Evolutionary conservation across 345 rosid genomes (phyloP).

Genomic region (Barbarea vulgaris): DNA sequence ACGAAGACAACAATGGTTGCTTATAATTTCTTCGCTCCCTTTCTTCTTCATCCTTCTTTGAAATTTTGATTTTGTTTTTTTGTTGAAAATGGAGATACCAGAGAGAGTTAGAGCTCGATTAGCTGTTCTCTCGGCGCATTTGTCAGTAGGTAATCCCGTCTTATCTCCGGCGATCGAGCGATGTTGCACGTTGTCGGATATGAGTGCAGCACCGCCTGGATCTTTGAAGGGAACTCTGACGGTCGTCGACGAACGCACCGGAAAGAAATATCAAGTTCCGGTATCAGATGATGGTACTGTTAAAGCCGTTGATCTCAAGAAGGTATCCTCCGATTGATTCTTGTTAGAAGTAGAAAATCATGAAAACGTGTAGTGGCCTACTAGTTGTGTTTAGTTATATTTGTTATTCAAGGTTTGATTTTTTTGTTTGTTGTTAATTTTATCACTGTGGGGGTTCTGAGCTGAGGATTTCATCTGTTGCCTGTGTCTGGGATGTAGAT

Average conservation of each 20-base stretch:
- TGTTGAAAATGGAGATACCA: slow-evolving; percentile 34
- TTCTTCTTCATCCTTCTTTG: slow-evolving; percentile 15
- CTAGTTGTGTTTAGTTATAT: not conserved
- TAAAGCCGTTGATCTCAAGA: slow-evolving; percentile 80
- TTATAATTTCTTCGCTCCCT: slow-evolving; percentile 2
- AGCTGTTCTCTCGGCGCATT: slow-evolving; percentile 73
- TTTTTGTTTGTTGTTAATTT: not conserved
- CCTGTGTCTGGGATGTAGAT: slow-evolving; percentile 49
- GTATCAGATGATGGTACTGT: slow-evolving; percentile 72
- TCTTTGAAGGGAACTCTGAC: slow-evolving; percentile 59
- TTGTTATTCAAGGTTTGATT: not conserved
- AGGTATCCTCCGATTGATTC: slow-evolving; percentile 45
- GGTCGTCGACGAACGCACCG: slow-evolving; percentile 78
- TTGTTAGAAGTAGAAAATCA: not conserved
- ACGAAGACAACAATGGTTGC: not conserved
- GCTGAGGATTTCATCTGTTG: not conserved
- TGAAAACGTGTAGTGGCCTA: not conserved
- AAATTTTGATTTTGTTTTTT: not conserved
- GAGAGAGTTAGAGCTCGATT: slow-evolving; percentile 56
- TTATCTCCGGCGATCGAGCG: slow-evolving; percentile 50
- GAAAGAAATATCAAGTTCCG: slow-evolving; percentile 59
- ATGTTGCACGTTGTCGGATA: slow-evolving; percentile 52
- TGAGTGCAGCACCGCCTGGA: slow-evolving; percentile 45
- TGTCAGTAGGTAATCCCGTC: slow-evolving; percentile 32
- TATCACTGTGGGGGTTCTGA: not conserved